Base-by-base conservation (phyloP, 169 alveolate species). In the Babesia bigemina region DNA sequence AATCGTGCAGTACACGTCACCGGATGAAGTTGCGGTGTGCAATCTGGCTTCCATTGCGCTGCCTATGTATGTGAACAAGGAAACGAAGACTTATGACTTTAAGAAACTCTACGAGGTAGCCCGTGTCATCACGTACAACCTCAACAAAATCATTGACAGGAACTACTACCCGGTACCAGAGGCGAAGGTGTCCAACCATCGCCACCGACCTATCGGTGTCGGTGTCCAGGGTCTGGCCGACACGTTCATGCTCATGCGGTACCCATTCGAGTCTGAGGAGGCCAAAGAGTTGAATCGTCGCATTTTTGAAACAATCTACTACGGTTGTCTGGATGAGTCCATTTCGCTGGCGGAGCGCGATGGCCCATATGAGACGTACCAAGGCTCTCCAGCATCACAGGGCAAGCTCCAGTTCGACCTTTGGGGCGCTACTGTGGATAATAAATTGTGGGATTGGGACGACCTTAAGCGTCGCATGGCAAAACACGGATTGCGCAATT, bases 151-250 rank as follows among this genome's bases (percentile, higher is more conserved):
- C 44, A 97, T 98, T 65, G 99, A 98, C 77, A 75, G 94, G 56
- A 96, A 97, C 87, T 97, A 86, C 90, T 98, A 97, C 85, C 99
- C 99, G 0, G 93, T 96, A 56, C 91, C 90, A 53, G 99, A 96
- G 66, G 98, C 99, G 33, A 72, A 91, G 63, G 85, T 74, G 19
- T 96, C 99, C 57, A 98, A 98, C 88, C 75, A 88, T 72, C 93
- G 98, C 42, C 99, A 98, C 87, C 90, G 99, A 79, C 99, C 99
- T n/a, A 93, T 98, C 63, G 99, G 99, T 13, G 93, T 98, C 4
- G 99, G 99, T 9, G 98, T 98, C 8, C 98, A 98, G 84, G 99
- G 99, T 9, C 91, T 98, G 44, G 99, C 99, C 10, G 99, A 98
- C 85, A 95, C 98, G 56, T 96, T 97, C 84, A 78, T 95, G 94